Base-by-base conservation (phyloP, 2,329 filamentous ascomycete genomes). In the Aspergillus sp. region DNA sequence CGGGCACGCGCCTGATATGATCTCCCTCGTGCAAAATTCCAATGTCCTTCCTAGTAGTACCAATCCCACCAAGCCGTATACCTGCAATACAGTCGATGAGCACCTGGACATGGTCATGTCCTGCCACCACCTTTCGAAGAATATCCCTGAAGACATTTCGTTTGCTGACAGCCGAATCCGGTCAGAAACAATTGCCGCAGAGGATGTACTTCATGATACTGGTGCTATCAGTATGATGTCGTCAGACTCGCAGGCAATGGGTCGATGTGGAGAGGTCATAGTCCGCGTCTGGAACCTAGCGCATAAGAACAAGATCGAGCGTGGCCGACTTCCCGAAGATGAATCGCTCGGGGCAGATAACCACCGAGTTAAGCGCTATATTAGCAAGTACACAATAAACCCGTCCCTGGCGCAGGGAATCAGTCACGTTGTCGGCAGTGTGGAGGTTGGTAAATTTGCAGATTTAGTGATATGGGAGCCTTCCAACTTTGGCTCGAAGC, bases 51-150 rank as follows among this genome's bases (percentile, higher is more conserved):
- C 93, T 0, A 91, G 88, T 5, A 93, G 89, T 47, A 98, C 93
- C 0, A 98, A 96, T 73, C 93, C 93, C 0, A 98, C 93, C 1
- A 82, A 93, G 2, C 93, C 93, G 0, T 97, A 87, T 75, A 98
- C 93, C 2, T 82, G 83, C 63, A 97, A 98, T 79, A 98, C 93
- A 0, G 83, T 98, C 0, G 93, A 97, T 70, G 93, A 98, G 76
- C 93, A 98, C 76, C 84, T 97, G 13, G 93, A 98, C 78, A 98
- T 98, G 93, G 80, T 97, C 47, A 97, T 97, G 93, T 91, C 96
- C 39, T 98, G 93, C 80, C 93, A 98, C 75, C 93, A 98, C 70
- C 80, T 98, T 9, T 92, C 88, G 53, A 91, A 90, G 75, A 88
- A 96, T 75, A 97, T 97, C 59, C 91, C 93, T 57, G 93, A 98